Evolutionary conservation across 202 grass and related monocot genomes (phyloP).

Genomic region (Setaria italica): DNA sequence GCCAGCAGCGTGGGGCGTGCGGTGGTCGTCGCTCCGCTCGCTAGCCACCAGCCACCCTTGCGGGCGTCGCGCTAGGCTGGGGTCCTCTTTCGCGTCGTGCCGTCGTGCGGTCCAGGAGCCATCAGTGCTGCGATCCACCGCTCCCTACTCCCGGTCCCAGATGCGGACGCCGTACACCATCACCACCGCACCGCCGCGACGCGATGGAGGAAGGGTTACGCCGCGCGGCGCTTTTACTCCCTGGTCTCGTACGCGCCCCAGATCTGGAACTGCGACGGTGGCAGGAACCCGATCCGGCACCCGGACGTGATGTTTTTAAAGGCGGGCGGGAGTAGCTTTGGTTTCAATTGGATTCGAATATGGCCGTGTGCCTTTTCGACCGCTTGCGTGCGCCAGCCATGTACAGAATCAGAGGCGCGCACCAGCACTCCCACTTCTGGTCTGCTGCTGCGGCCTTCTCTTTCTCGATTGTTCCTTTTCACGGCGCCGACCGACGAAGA

Average conservation of each 20-base stretch:
- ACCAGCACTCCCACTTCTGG: neutral
- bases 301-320: neutral
- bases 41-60: neutral
- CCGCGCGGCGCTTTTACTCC: slow-evolving; percentile 32
- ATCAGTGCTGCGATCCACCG: slow-evolving; percentile 37
- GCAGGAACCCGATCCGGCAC: neutral
- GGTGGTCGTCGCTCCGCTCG: neutral
- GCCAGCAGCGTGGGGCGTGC: neutral
- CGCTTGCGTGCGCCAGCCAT: neutral
- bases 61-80: neutral
- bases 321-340: neutral
- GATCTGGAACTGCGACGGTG: neutral
- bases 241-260: slow-evolving; percentile 29
- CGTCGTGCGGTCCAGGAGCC: neutral
- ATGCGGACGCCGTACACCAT: slow-evolving; percentile 14
- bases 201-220: neutral
- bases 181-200: neutral
- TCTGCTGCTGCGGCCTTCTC: neutral
- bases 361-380: neutral
- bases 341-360: slow-evolving; percentile 8
- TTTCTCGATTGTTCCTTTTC: slow-evolving; percentile 19
- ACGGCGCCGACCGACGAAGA: slow-evolving; percentile 27
- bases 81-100: too few relatives aligned
- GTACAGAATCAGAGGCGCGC: neutral
- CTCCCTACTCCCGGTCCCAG: neutral